Evolutionary conservation across 129 eudicot genomes (phyloP), one percentile per base, ranked within the genome.

Genomic region (Chrysanthemum seticuspe): DNA sequence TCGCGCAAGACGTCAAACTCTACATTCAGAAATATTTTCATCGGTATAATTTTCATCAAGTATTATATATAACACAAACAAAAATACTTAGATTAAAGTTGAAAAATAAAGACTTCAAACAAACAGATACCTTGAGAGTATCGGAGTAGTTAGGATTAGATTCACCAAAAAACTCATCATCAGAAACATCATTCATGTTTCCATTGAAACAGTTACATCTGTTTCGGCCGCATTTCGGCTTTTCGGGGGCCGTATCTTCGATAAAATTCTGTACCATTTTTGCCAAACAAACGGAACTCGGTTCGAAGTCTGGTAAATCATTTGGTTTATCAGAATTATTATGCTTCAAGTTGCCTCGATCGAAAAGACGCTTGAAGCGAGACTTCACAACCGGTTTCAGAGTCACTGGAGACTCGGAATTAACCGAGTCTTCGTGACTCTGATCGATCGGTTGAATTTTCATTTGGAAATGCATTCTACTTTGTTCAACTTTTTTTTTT

Each of bases 121-220:
- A 23, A 23, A 23, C 25, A 23, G 25, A 23, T 31, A 31, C 97
- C 97, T 87, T 91, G 73, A 91, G 87, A 48, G 81, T 70, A 62
- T 91, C 97, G 5, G 31, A 50, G 25, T 82, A 27, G 72, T 70
- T 71, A n/a, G 82, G 73, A 9, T 56, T 66, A 19, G 60, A 82
- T 40, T 85, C 89, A 3, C 79, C 75, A 11, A 84, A 83, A 58
- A 84, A 77, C 68, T 76, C 81, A 55, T 91, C 97, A 54, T 91
- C 96, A 65, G 96, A 91, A 45, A 83, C 79, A 72, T 85, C 97
- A 71, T 88, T 84, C 71, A 76, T 75, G 83, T 75, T 85, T 40
- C 91, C 91, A 70, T 86, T 89, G 65, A 91, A 91, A 75, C 97
- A 91, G 65, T 88, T 91, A 83, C 97, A 91, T 10, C 96, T 84